Evolutionary conservation across 805 yeast species (phyloP).

Genomic region (Pichia heedii): DNA sequence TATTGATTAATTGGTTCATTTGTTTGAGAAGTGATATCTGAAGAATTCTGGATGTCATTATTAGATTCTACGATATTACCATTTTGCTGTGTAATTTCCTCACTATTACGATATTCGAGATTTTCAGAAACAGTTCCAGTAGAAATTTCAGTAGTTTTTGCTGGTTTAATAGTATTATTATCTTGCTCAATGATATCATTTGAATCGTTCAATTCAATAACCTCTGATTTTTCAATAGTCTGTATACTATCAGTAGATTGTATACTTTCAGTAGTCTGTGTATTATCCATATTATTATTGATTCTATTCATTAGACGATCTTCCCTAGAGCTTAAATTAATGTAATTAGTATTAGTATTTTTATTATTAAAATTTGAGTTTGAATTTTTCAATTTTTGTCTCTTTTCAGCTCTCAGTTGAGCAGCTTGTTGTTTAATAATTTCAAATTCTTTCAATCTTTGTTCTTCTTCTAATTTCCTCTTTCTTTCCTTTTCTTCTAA

Average conservation of each 20-base stretch:
- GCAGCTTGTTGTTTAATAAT: slow-evolving; percentile 37
- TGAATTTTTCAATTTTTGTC: slow-evolving; percentile 26
- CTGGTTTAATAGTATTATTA: neutral
- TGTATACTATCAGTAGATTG: neutral
- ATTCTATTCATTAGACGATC: slow-evolving; percentile 21
- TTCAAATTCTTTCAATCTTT: slow-evolving; percentile 36
- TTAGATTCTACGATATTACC: too few relatives aligned
- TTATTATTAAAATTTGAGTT: slow-evolving; percentile 9
- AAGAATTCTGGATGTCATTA: too few relatives aligned
- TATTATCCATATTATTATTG: neutral
- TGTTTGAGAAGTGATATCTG: too few relatives aligned
- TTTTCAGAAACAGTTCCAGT: neutral
- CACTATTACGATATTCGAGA: too few relatives aligned
- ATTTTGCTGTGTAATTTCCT: too few relatives aligned
- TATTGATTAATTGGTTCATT: too few relatives aligned
- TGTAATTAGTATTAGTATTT: neutral
- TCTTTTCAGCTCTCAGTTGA: slow-evolving; percentile 34
- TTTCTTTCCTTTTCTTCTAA: slow-evolving; percentile 53
- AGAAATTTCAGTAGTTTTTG: neutral
- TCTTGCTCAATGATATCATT: too few relatives aligned
- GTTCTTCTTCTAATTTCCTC: slow-evolving; percentile 44
- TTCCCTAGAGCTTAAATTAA: slow-evolving; percentile 26
- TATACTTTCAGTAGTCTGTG: neutral
- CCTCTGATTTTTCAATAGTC: neutral
- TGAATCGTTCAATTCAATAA: too few relatives aligned